Percentiles rank a stretch among this genome's conserved stretches.
Conservation (phyloP, 2,329 filamentous ascomycete genomes). For the Ceratocystis colombiana region DNA sequence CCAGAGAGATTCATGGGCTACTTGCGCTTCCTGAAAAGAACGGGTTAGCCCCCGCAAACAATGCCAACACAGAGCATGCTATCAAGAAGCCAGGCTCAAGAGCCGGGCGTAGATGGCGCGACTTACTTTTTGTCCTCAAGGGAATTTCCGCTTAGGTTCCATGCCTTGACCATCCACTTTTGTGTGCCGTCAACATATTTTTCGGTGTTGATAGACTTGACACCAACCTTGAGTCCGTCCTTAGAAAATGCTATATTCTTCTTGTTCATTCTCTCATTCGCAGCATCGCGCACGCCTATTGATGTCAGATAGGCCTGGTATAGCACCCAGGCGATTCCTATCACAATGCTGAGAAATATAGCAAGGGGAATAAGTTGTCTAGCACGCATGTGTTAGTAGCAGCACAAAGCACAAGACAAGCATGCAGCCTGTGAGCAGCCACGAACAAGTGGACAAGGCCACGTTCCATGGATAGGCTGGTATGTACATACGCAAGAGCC, state of each 20-base stretch:
- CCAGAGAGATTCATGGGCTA: no score
- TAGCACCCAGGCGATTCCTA: slow-evolving; percentile 51
- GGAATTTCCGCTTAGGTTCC: slow-evolving; percentile 44
- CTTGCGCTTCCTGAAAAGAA: no score
- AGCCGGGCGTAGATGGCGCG: not conserved
- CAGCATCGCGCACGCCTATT: slow-evolving; percentile 54
- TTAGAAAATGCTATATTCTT: slow-evolving; percentile 68
- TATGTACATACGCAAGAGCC: not conserved
- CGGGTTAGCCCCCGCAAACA: no score
- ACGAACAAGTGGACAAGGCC: not conserved
- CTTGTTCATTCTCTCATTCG: slow-evolving; percentile 60
- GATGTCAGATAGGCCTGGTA: slow-evolving; percentile 64
- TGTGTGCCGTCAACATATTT: slow-evolving; percentile 66
- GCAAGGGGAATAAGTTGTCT: slow-evolving; percentile 57
- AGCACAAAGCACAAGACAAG: not conserved
- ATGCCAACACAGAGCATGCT: no score
- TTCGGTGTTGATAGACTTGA: slow-evolving; percentile 59
- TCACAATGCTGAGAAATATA: slow-evolving; percentile 50
- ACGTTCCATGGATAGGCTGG: not conserved
- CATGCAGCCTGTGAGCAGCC: not conserved
- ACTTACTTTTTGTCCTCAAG: slow-evolving; percentile 29
- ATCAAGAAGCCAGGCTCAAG: slow-evolving; percentile 12
- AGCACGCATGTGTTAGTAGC: not conserved
- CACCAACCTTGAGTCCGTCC: slow-evolving; percentile 60
- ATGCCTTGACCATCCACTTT: slow-evolving; percentile 55